Percentiles rank a stretch among this genome's conserved stretches.
phyloP scores from a whole-genome alignment of 441 rosid species.

The Manihot esculenta region DNA sequence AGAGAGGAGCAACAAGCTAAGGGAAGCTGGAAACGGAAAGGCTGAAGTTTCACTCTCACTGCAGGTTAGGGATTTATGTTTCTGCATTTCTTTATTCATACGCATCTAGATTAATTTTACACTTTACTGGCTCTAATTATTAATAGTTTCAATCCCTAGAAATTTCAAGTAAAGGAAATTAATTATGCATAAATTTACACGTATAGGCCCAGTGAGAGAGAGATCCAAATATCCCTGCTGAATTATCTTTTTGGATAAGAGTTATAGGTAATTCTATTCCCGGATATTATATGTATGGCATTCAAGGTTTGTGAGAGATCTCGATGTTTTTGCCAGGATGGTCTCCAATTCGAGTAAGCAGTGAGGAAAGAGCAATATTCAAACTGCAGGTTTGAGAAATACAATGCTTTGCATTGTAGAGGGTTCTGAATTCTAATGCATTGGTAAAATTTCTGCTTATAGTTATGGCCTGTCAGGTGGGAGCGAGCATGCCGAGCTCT shows the following conservation, averaged over 20 bases:
- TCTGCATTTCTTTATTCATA: slow-evolving; percentile 5
- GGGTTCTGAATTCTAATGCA: not conserved
- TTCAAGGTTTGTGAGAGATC: not conserved
- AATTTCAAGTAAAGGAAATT: not conserved
- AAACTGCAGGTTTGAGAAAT: slow-evolving; percentile 16
- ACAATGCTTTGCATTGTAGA: not conserved
- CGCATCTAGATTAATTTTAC: not conserved
- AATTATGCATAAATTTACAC: not conserved
- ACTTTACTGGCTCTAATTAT: not conserved
- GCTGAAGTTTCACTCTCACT: slow-evolving; percentile 9
- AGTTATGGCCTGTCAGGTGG: slow-evolving; percentile 57
- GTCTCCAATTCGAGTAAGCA: not conserved
- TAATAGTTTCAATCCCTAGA: not conserved
- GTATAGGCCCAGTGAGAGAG: not conserved
- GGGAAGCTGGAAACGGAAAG: not conserved
- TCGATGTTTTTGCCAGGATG: not conserved
- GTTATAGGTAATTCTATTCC: not conserved
- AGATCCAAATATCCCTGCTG: no score
- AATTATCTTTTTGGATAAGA: not conserved
- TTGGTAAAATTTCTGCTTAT: slow-evolving; percentile 16
- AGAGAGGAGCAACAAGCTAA: not conserved
- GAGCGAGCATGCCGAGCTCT: slow-evolving; percentile 34
- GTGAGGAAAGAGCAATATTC: slow-evolving; percentile 1
- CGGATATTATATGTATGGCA: not conserved
- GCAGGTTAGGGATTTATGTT: slow-evolving; percentile 18